Base-by-base conservation (phyloP, 805 yeast genomes). In the Candida sonorensis region DNA sequence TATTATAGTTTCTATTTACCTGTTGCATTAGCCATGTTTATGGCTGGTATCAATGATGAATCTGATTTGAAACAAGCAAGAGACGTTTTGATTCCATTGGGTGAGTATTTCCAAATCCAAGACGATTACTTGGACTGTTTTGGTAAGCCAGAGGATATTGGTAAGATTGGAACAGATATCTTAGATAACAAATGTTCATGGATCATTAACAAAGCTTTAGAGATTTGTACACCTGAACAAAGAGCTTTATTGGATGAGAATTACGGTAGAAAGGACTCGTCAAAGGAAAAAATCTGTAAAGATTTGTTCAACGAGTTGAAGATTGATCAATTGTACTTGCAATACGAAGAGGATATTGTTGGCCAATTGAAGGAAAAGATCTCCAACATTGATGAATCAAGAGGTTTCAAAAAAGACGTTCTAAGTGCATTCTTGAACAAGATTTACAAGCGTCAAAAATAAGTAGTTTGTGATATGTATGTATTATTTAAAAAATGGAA, bases 131-230 rank as follows among this genome's bases (percentile, higher is more conserved):
- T 92, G 45, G 99, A 92, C 62, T 85, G 96, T 61, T 92, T 85
- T 55, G 99, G 98, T 45, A 86, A 90, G 50, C 96, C 98, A 26
- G 94, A 84, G 55, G 86, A 90, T 53, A 92, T 88, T 54, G 99
- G 99, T 42, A 92, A 92, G 70, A 86, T 92, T 48, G 99, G 99
- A 47, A 92, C 98, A 38, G 99, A 92, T 59, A 92, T 92, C 55
- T 83, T 83, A 66, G 99, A 92, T 64, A 92, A 92, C 75, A 92
- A 92, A 64, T 92, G 99, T 63, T 83, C 96, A 27, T 92, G 99
- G 99, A 78, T 92, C 35, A 74, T 92, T 51, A 92, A 92, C 69
- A 83, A 85, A 48, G 98, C 98, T 7, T 73, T 92, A 50, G 72
- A 80, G 57, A 64, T 78, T 45, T 90, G 75, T 33, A 69, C 74